These are phyloP conservation scores for Sarocladium strictum DNA, from an alignment of 2,329 filamentous ascomycete species.

Conservation along the genomic window DNA sequence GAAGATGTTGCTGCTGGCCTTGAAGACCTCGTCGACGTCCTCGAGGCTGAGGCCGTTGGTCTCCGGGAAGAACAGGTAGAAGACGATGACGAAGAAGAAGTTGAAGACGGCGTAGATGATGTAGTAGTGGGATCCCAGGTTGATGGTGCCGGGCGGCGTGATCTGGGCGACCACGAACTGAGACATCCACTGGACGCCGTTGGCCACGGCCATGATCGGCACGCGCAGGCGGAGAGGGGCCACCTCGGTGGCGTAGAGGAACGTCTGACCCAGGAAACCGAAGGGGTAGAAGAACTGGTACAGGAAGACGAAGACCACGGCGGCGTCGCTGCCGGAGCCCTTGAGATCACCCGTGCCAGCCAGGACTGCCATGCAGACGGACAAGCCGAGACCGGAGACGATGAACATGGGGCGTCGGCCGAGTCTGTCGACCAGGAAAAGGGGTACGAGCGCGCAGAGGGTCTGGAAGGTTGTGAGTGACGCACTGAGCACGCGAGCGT, in stretches of 20 bases:
- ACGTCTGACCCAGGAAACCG: background rate
- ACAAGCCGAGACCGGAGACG: background rate
- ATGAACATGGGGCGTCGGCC: background rate
- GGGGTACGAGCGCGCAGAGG: background rate
- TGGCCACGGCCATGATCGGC: conserved; percentile 47
- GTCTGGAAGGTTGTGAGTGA: background rate
- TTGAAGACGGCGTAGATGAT: no score
- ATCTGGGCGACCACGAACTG: no score
- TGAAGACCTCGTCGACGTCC: conserved; percentile 23
- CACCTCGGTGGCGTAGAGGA: conserved; percentile 50
- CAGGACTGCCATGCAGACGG: background rate
- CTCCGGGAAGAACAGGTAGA: conserved; percentile 16
- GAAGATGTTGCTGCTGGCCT: no score
- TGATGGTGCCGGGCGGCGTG: no score
- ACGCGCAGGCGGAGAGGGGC: conserved; percentile 40
- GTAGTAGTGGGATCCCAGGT: no score
- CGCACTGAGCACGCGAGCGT: background rate
- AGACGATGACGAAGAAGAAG: background rate
- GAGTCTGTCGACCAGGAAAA: background rate
- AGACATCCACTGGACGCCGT: conserved; percentile 17
- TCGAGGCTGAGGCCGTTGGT: conserved; percentile 30
- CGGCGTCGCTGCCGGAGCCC: background rate
- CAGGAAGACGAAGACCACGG: background rate
- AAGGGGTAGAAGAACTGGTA: background rate
- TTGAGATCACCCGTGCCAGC: background rate